Percentiles rank a stretch among this genome's conserved stretches.
Evolutionary conservation across 345 rosid species (phyloP).

Genomic region (Gossypium arboreum): DNA sequence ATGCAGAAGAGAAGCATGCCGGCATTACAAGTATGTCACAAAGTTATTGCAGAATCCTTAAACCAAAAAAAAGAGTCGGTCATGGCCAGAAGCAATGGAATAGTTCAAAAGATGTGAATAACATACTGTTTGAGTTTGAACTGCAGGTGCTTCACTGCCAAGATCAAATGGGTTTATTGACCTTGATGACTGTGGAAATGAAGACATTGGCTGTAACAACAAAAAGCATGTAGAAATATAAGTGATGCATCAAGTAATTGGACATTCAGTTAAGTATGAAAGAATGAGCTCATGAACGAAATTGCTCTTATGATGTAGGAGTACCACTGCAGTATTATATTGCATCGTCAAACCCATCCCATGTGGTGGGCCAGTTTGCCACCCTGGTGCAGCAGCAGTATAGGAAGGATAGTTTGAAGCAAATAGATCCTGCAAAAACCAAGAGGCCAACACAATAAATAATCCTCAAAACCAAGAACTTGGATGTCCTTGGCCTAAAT

Average conservation of each 20-base stretch:
- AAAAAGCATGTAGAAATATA: conserved; percentile 14
- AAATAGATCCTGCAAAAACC: conserved; percentile 69
- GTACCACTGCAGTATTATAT: conserved; percentile 58
- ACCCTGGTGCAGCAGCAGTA: conserved; percentile 52
- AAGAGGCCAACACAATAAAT: background rate
- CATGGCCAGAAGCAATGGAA: background rate
- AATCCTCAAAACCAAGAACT: background rate
- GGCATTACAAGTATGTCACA: background rate
- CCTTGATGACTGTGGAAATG: conserved; percentile 43
- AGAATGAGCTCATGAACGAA: conserved; percentile 5
- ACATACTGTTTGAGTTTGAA: conserved; percentile 58
- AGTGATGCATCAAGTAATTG: conserved; percentile 5
- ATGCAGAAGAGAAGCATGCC: background rate
- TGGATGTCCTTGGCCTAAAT: background rate
- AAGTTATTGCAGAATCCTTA: background rate
- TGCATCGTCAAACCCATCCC: conserved; percentile 61
- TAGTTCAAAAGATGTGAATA: conserved; percentile 18
- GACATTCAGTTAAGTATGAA: background rate
- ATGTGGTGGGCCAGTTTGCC: conserved; percentile 69
- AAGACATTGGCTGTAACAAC: conserved; percentile 49
- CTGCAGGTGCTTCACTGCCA: conserved; percentile 41
- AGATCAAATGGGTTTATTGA: conserved; percentile 88
- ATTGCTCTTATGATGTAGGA: conserved; percentile 14
- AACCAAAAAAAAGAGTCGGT: background rate
- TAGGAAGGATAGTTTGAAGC: conserved; percentile 50